These are phyloP conservation scores for Aureobasidium sp. DNA, from an alignment of 2,329 filamentous ascomycete species.

Conservation along the genomic window DNA sequence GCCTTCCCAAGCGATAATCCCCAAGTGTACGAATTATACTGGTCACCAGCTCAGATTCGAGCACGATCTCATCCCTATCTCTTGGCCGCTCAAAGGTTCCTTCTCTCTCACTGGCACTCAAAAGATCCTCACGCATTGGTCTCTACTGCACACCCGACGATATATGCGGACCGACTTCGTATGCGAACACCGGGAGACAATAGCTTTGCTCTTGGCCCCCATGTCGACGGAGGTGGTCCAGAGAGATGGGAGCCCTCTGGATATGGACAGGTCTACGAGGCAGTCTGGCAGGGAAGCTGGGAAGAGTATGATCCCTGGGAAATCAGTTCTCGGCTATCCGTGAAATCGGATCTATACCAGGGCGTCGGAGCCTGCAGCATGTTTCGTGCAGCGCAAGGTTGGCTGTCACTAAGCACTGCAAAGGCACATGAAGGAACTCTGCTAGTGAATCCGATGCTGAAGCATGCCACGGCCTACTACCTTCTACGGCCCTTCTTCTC, in stretches of 20 bases:
- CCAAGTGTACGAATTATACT: constrained; percentile 46
- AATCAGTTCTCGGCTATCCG: constrained; percentile 58
- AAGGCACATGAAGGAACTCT: constrained; percentile 70
- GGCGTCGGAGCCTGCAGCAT: constrained; percentile 75
- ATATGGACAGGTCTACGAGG: constrained; percentile 63
- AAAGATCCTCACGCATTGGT: constrained; percentile 34
- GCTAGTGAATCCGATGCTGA: constrained; percentile 70
- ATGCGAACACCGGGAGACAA: constrained; percentile 49
- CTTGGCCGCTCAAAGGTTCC: constrained; percentile 39
- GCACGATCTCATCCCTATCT: constrained; percentile 41
- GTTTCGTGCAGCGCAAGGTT: constrained; percentile 85
- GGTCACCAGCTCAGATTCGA: constrained; percentile 40
- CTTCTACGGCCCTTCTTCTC: constrained; percentile 79
- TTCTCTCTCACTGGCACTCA: constrained; percentile 44
- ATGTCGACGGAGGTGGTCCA: constrained; percentile 42
- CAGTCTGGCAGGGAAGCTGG: constrained; percentile 67
- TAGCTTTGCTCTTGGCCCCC: constrained; percentile 49
- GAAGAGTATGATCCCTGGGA: constrained; percentile 79
- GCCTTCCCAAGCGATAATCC: constrained; percentile 43
- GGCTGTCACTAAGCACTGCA: constrained; percentile 57
- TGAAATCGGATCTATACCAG: constrained; percentile 67
- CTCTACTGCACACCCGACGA: constrained; percentile 38
- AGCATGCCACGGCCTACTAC: constrained; percentile 68
- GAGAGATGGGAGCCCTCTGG: constrained; percentile 52
- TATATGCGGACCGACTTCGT: constrained; percentile 42